These are phyloP conservation scores for Sarocladium oryzae DNA, from an alignment of 2,329 filamentous ascomycete species.

Conservation along the genomic window DNA sequence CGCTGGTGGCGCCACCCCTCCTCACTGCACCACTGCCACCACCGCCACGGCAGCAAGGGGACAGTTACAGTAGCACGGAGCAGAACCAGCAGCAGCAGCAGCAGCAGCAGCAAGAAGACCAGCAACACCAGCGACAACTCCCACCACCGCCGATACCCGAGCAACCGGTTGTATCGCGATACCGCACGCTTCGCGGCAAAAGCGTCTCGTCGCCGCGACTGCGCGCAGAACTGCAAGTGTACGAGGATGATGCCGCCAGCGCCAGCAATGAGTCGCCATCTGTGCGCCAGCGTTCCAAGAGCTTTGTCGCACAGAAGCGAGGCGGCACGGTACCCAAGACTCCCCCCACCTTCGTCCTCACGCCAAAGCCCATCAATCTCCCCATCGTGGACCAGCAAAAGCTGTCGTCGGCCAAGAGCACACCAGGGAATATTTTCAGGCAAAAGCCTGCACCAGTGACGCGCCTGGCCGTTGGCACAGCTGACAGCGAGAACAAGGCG, in stretches of 20 bases:
- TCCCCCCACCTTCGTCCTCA: constrained; percentile 17
- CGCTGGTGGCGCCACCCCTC: neutral
- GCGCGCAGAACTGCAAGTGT: neutral
- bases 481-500: neutral
- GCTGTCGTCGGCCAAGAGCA: neutral
- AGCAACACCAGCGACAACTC: neutral
- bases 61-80: too few relatives aligned
- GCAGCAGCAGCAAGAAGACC: neutral
- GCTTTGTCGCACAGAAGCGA: constrained; percentile 11
- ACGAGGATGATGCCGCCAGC: neutral
- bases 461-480: neutral
- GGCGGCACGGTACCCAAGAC: neutral
- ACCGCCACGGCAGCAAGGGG: neutral
- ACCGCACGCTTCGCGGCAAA: constrained; percentile 27
- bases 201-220: constrained; percentile 21
- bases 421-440: neutral
- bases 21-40: neutral
- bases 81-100: neutral
- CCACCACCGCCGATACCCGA: neutral
- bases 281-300: constrained; percentile 14
- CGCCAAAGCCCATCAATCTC: constrained; percentile 23
- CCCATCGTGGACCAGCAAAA: constrained; percentile 9
- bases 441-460: neutral
- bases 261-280: constrained; percentile 2
- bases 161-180: constrained; percentile 19